Conservation (phyloP, 1,284 basidiomycete genomes). For the Microbotryomycetes sp. region DNA sequence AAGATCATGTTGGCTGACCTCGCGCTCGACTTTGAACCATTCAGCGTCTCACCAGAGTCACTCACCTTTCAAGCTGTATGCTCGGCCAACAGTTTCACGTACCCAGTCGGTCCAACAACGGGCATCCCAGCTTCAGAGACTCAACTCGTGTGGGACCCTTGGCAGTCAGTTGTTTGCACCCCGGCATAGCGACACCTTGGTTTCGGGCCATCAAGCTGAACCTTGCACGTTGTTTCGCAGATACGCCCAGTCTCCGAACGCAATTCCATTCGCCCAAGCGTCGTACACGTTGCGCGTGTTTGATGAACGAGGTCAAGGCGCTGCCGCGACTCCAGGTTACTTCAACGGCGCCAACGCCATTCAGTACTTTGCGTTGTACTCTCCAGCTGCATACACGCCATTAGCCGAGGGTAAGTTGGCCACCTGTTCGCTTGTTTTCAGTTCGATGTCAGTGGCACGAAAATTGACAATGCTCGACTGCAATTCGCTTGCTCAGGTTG, state of each 20-base stretch:
- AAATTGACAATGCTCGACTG: neutral
- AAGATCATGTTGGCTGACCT: neutral
- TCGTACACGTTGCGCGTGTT: slow-evolving; percentile 71
- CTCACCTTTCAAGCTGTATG: slow-evolving; percentile 76
- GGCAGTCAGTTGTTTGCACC: slow-evolving; percentile 42
- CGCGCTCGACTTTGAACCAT: slow-evolving; percentile 26
- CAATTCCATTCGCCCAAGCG: slow-evolving; percentile 61
- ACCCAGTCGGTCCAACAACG: slow-evolving; percentile 71
- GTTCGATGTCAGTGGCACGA: neutral
- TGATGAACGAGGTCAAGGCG: slow-evolving; percentile 66
- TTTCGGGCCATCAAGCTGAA: neutral
- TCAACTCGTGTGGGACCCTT: slow-evolving; percentile 71
- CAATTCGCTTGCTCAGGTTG: slow-evolving; percentile 19
- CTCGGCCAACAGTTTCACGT: slow-evolving; percentile 73
- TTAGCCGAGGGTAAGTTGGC: slow-evolving; percentile 56
- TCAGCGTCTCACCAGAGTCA: slow-evolving; percentile 53
- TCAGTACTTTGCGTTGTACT: slow-evolving; percentile 76
- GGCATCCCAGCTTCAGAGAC: slow-evolving; percentile 65
- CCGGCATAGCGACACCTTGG: neutral
- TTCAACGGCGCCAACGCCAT: slow-evolving; percentile 60
- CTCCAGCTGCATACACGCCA: slow-evolving; percentile 67
- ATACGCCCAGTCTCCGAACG: slow-evolving; percentile 62
- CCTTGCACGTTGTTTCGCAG: neutral
- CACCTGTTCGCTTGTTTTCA: neutral
- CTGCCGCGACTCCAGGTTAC: slow-evolving; percentile 56